Conservation (phyloP, 768 basidiomycete species). For the Lentinula aciculospora region DNA sequence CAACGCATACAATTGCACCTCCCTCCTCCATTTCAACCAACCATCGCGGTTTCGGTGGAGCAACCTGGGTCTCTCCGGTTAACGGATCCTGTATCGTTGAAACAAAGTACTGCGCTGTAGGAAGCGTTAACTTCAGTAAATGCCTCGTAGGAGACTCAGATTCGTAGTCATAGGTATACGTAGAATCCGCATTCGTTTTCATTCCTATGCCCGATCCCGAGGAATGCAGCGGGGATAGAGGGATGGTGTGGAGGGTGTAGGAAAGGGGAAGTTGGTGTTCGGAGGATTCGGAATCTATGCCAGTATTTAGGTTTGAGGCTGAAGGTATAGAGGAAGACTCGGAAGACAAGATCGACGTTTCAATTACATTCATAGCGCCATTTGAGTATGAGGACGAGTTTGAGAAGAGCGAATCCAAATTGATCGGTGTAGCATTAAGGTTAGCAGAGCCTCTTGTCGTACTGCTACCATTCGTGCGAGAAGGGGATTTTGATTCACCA, state of each 20-base stretch:
- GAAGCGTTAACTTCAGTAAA: conserved; percentile 70
- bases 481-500: not conserved
- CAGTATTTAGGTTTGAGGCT: not conserved
- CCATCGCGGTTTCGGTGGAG: conserved; percentile 70
- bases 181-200: conserved; percentile 12
- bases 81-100: conserved; percentile 78
- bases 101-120: conserved; percentile 77
- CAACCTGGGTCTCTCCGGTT: conserved; percentile 57
- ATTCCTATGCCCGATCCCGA: conserved; percentile 36
- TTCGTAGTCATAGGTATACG: conserved; percentile 15
- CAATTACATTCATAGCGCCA: not conserved
- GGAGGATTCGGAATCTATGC: not conserved
- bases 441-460: not conserved
- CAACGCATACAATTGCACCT: conserved; percentile 45
- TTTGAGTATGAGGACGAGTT: not conserved
- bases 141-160: conserved; percentile 51
- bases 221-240: conserved; percentile 77
- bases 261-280: conserved; percentile 42
- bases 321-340: conserved; percentile 13
- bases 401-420: conserved; percentile 3
- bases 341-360: not conserved
- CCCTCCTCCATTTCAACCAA: conserved; percentile 55
- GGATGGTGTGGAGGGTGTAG: conserved; percentile 67
- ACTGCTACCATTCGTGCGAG: not conserved
- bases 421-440: not conserved